phyloP scores from a whole-genome alignment of 2,329 filamentous ascomycete species.

The Cordyceps tenuipes region DNA sequence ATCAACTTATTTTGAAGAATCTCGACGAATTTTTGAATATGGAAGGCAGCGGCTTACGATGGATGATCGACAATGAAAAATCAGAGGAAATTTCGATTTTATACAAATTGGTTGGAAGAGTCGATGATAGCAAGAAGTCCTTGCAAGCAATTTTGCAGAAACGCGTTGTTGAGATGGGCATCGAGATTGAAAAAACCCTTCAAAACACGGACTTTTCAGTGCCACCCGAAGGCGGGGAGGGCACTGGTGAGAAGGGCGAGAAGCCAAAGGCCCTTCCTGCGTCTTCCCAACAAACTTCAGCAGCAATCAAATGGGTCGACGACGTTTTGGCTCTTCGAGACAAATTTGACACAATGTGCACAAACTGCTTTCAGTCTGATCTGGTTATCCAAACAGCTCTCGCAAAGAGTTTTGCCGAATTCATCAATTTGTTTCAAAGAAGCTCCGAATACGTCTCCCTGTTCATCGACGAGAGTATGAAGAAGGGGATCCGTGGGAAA shows the following conservation, averaged over 20 bases:
- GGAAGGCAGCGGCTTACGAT: conserved; percentile 72
- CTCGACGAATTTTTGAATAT: conserved; percentile 75
- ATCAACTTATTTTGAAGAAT: conserved; percentile 68
- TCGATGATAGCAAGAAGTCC: conserved; percentile 65
- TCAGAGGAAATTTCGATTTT: conserved; percentile 70
- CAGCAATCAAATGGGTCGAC: conserved; percentile 91
- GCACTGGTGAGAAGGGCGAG: conserved; percentile 20
- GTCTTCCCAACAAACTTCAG: conserved; percentile 70
- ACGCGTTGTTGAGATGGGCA: conserved; percentile 70
- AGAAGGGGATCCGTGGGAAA: conserved; percentile 87
- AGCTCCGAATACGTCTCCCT: conserved; percentile 90
- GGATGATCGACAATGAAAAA: conserved; percentile 89
- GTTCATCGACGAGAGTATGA: conserved; percentile 94
- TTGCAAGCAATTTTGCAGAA: conserved; percentile 63
- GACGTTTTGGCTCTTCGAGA: conserved; percentile 79
- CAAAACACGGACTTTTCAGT: conserved; percentile 46
- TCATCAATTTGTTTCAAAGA: conserved; percentile 83
- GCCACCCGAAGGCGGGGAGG: conserved; percentile 38
- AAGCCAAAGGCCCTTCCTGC: conserved; percentile 31
- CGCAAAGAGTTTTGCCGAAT: conserved; percentile 80
- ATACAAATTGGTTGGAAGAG: conserved; percentile 68
- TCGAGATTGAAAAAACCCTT: conserved; percentile 68
- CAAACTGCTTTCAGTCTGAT: conserved; percentile 64
- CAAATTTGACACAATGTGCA: conserved; percentile 79
- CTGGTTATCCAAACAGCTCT: conserved; percentile 71